These are phyloP conservation scores for Sporothrix protearum DNA, from an alignment of 2,329 filamentous ascomycete species.

Conservation along the genomic window DNA sequence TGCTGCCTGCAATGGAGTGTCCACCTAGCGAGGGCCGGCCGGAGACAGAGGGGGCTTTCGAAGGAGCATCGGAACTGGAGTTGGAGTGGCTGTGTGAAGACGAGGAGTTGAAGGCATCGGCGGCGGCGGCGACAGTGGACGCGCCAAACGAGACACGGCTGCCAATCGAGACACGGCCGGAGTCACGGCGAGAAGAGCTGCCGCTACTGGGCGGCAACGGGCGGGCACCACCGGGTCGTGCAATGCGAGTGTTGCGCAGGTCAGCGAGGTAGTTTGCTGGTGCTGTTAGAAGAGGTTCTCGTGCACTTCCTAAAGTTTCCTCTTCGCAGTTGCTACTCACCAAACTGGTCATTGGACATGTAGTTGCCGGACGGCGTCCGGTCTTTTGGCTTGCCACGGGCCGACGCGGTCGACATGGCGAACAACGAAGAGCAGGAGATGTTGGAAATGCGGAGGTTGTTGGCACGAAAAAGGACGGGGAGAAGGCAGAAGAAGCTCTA, in stretches of 20 bases:
- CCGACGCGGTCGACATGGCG: slow-evolving; percentile 34
- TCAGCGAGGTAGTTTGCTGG: slow-evolving; percentile 67
- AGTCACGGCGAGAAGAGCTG: slow-evolving; percentile 30
- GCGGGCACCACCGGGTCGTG: slow-evolving; percentile 67
- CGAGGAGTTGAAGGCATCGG: slow-evolving; percentile 12
- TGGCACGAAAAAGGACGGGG: background rate
- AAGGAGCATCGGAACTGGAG: slow-evolving; percentile 26
- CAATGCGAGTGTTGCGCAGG: slow-evolving; percentile 64
- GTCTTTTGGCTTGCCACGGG: slow-evolving; percentile 36
- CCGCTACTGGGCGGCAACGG: slow-evolving; percentile 49
- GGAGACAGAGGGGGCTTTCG: background rate
- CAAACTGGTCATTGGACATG: slow-evolving; percentile 66
- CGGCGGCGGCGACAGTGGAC: slow-evolving; percentile 28
- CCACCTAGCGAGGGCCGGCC: slow-evolving; percentile 29
- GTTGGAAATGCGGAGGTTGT: background rate
- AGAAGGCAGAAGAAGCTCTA: background rate
- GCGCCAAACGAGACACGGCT: slow-evolving; percentile 18
- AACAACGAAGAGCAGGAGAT: background rate
- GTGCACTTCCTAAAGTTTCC: background rate
- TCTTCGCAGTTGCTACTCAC: slow-evolving; percentile 31
- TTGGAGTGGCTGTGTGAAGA: slow-evolving; percentile 31
- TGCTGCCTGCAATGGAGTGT: slow-evolving; percentile 46
- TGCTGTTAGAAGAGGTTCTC: background rate
- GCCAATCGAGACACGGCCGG: slow-evolving; percentile 15
- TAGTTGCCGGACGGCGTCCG: slow-evolving; percentile 58